Base-by-base conservation (phyloP, 257 asterid genomes). In the Solanum habrochaites region DNA sequence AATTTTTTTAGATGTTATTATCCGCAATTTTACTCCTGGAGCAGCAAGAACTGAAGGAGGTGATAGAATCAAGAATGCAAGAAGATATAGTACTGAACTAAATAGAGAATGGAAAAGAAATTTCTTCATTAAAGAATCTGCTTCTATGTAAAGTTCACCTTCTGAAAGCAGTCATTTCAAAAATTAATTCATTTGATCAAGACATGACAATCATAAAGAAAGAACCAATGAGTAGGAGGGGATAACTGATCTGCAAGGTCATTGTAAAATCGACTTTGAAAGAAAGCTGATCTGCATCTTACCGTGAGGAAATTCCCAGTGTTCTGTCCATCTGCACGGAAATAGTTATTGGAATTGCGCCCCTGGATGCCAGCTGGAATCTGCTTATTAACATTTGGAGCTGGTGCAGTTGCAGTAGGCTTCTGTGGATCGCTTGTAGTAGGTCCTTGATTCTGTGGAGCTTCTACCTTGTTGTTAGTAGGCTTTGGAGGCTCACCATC, bases 251-350 rank as follows among this genome's bases (percentile, higher is more conserved):
- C 70, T 81, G 12, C 85, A 49, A 18, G 69, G 20, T 18, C 15
- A 12, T 81, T 21, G 20, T 49, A 49, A 49, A 20, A 31, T 62
- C 4, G 7, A 60, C 70, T 83, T 11, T 13, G 20, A n/a, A 37
- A n/a, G 16, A 35, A 25, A 67, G n/a, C 18, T n/a, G 72, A 85
- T 58, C 13, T 20, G 58, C 83, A 58, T 74, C 91, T 85, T 93
- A 94, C 98, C 82, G 97, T 93, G 86, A 95, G 95, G 93, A 94
- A 95, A 90, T 94, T 95, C 88, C 98, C 97, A 73, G 90, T 90
- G 91, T 95, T 95, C 86, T 93, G 98, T 52, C 98, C 98, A 85
- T 95, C 98, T 66, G 96, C 95, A 32, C 98, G 91, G 87, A 29
- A 39, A 86, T 95, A 94, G 91, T 95, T 95, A 86, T 95, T 94